Base-by-base conservation (phyloP, 805 yeast species). In the Ogataea methylovora region DNA sequence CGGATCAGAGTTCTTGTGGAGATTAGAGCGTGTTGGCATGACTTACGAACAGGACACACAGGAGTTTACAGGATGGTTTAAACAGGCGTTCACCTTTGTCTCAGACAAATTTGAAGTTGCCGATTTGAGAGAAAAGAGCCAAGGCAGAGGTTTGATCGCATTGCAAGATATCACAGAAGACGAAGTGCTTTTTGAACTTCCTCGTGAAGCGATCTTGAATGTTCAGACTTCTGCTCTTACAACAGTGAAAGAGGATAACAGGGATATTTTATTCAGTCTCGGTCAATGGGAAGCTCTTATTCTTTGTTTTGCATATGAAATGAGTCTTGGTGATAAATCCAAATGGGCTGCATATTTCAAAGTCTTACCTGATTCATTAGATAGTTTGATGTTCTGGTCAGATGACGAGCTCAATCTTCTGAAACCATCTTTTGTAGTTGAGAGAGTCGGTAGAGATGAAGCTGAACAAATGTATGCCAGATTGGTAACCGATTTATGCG, bases 111-210 rank as follows among this genome's bases (percentile, higher is more conserved):
- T 88, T 13, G 44, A 50, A 12, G 62, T 90, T 5, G 65, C 61
- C 3, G 95, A 90, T 56, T 63, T 73, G 25, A 61, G 94, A 29
- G 37, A 43, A 2, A 43, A 54, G 8, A 59, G 68, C 27, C 86
- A 84, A 54, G 97, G 97, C 8, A 65, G 97, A 22, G 94, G 88
- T 4, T 52, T 90, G 8, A 50, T 78, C 4, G 94, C 96, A 2
- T 37, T 43, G 0, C 71, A 71, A 25, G 77, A 76, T 42, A 82
- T 90, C 15, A 51, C 49, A 3, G 56, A 61, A 31, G 87, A 71
- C 35, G 94, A 85, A 37, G 63, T 63, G 1, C 56, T 90, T 13
- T 85, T 88, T 54, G 65, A 71, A 26, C 68, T 92, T 20, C 90
- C 96, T 0, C 60, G 84, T 35, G 48, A 52, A 2, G 55, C 71